Percentiles rank a stretch among this genome's conserved stretches.
Evolutionary conservation across 1,139 yeast species (phyloP).

Genomic region (Suhomyces guaymorum): DNA sequence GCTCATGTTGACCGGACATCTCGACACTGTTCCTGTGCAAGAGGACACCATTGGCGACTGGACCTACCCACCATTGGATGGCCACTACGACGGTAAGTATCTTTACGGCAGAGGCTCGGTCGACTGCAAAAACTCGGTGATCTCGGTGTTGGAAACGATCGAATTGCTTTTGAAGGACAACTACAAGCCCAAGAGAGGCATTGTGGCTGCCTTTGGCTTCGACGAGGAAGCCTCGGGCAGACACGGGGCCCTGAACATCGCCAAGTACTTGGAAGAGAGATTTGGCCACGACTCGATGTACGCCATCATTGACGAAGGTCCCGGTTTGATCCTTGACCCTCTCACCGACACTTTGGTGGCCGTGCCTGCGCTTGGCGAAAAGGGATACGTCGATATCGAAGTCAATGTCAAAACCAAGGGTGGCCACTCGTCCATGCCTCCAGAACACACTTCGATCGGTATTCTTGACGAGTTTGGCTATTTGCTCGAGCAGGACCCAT

Average conservation of each 20-base stretch:
- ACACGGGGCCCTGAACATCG: constrained; percentile 54
- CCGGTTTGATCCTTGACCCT: constrained; percentile 34
- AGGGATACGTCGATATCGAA: constrained; percentile 57
- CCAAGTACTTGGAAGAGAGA: constrained; percentile 42
- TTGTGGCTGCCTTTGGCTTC: constrained; percentile 64
- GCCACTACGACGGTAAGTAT: constrained; percentile 48
- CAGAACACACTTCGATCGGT: constrained; percentile 75
- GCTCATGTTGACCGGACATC: constrained; percentile 70
- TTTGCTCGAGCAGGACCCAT: constrained; percentile 52
- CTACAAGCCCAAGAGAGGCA: constrained; percentile 54
- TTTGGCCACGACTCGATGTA: constrained; percentile 60
- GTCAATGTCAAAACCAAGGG: constrained; percentile 59
- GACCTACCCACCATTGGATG: constrained; percentile 71
- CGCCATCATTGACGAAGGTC: constrained; percentile 67
- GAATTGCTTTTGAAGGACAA: constrained; percentile 49
- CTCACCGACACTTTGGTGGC: constrained; percentile 38
- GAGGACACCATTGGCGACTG: constrained; percentile 56
- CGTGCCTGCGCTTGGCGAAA: constrained; percentile 58
- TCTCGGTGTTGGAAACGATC: constrained; percentile 59
- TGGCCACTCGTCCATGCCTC: constrained; percentile 76
- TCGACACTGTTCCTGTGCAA: constrained; percentile 83
- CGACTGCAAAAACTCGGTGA: constrained; percentile 62
- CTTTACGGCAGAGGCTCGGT: constrained; percentile 67
- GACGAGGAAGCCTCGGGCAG: constrained; percentile 71
- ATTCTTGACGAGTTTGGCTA: constrained; percentile 55